Percentiles rank a stretch among this genome's conserved stretches.
phyloP scores from a whole-genome alignment of 1,284 basidiomycete genomes.

The Dichomitus squalens region DNA sequence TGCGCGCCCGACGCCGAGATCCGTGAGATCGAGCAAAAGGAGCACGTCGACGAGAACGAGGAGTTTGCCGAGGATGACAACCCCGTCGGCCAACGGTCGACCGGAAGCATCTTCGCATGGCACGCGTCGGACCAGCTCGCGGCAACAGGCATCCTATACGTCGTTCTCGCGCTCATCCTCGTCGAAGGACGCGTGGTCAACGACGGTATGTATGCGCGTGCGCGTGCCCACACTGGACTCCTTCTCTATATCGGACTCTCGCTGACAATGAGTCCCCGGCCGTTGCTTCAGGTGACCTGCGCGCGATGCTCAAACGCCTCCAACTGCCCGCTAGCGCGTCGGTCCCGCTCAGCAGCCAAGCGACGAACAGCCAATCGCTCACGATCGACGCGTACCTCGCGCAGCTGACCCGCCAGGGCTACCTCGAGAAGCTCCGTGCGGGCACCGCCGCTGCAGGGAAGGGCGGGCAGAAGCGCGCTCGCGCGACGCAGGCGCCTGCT shows the following conservation, averaged over 20 bases:
- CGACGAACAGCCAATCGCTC: constrained; percentile 45
- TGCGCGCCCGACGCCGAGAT: constrained; percentile 56
- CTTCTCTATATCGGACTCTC: too few relatives aligned
- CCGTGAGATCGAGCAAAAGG: constrained; percentile 55
- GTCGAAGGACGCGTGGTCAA: constrained; percentile 66
- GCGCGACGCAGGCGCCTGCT: constrained; percentile 45
- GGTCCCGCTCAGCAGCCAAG: constrained; percentile 50
- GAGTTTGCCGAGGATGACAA: constrained; percentile 43
- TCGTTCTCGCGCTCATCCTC: constrained; percentile 71
- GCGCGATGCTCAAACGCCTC: constrained; percentile 61
- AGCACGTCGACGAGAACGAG: constrained; percentile 52
- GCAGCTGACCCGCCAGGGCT: constrained; percentile 62
- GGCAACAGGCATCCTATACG: constrained; percentile 64
- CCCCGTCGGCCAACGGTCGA: constrained; percentile 39
- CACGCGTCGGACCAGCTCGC: constrained; percentile 63
- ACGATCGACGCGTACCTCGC: constrained; percentile 60
- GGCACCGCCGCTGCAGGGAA: constrained; percentile 39
- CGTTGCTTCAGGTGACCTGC: constrained; percentile 63
- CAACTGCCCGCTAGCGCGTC: constrained; percentile 47
- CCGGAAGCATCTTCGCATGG: constrained; percentile 74
- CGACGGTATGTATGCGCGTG: constrained; percentile 73
- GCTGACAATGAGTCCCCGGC: too few relatives aligned
- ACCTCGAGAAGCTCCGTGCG: constrained; percentile 58
- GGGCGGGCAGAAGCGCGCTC: constrained; percentile 51
- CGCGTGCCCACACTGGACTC: too few relatives aligned